phyloP scores from a whole-genome alignment of 2,329 filamentous ascomycete genomes.

The Aureobasidium pullulans region DNA sequence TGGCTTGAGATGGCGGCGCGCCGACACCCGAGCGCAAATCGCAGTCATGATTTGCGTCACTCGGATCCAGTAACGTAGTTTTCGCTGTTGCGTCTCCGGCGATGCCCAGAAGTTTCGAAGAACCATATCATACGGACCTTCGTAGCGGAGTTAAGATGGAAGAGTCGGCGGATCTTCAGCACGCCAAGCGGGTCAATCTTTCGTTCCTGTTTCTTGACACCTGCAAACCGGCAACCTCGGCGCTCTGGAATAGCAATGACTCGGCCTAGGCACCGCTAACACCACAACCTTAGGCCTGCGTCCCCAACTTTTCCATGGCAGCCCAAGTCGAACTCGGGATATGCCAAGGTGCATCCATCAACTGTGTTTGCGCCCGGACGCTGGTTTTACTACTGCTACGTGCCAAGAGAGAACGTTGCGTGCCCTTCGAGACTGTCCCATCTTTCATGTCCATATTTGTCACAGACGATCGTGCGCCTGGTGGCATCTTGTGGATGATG shows the following conservation, averaged over 20 bases:
- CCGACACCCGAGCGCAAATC: slow-evolving; percentile 4
- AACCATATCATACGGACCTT: background rate
- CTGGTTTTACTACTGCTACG: background rate
- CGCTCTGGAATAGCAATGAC: background rate
- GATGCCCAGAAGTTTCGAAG: background rate
- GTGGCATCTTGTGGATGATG: background rate
- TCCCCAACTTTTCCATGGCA: background rate
- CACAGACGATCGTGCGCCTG: slow-evolving; percentile 6
- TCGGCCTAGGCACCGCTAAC: background rate
- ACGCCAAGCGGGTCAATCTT: slow-evolving; percentile 1
- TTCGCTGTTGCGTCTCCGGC: slow-evolving; percentile 10
- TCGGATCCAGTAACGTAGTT: background rate
- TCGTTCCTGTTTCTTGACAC: background rate
- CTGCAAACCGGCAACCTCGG: background rate
- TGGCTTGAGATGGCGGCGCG: background rate
- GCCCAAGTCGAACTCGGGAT: background rate
- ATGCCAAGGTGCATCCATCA: background rate
- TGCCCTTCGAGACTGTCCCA: slow-evolving; percentile 6
- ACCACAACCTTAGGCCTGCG: background rate
- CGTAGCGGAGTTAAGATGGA: slow-evolving; percentile 1
- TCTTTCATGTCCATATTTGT: slow-evolving; percentile 11
- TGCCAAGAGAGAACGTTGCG: slow-evolving; percentile 10
- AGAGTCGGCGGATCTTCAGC: slow-evolving; percentile 10
- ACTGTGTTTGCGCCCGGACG: slow-evolving; percentile 3
- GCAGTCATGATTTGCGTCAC: background rate